phyloP scores from a whole-genome alignment of 768 basidiomycete genomes.

The Auricularia heimuer region DNA sequence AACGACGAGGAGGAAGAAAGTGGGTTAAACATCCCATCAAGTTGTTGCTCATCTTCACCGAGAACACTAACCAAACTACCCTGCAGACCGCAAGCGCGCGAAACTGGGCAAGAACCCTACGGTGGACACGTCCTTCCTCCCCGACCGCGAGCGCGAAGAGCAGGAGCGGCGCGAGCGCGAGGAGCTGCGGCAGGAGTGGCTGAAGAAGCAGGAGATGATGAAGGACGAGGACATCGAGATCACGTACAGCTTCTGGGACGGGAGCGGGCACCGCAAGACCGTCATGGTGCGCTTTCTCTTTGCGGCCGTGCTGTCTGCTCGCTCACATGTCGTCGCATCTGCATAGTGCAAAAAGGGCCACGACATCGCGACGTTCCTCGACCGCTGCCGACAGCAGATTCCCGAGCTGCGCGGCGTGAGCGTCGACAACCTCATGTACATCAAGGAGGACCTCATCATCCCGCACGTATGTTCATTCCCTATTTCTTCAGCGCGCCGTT shows the following conservation, averaged over 20 bases:
- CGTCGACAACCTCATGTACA: constrained; percentile 97
- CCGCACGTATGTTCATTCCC: constrained; percentile 59
- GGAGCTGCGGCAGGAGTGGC: constrained; percentile 81
- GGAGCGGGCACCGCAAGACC: constrained; percentile 89
- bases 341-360: constrained; percentile 90
- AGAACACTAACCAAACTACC: no score
- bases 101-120: constrained; percentile 91
- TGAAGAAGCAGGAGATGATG: constrained; percentile 58
- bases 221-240: constrained; percentile 77
- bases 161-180: constrained; percentile 84
- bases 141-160: constrained; percentile 95
- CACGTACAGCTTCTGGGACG: constrained; percentile 90
- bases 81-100: constrained; percentile 41
- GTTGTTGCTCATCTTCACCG: no score
- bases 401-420: constrained; percentile 83
- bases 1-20: constrained; percentile 23
- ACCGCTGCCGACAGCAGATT: constrained; percentile 88
- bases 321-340: no score
- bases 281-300: constrained; percentile 31
- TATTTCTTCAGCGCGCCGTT: background rate
- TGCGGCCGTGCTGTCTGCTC: no score
- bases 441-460: constrained; percentile 98
- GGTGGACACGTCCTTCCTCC: constrained; percentile 96
- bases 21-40: background rate
- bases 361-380: constrained; percentile 73